Percentiles rank a stretch among this genome's conserved stretches.
These are phyloP conservation scores for Acacia crassicarpa DNA, from an alignment of 306 rosid genomes.

Conservation along the genomic window DNA sequence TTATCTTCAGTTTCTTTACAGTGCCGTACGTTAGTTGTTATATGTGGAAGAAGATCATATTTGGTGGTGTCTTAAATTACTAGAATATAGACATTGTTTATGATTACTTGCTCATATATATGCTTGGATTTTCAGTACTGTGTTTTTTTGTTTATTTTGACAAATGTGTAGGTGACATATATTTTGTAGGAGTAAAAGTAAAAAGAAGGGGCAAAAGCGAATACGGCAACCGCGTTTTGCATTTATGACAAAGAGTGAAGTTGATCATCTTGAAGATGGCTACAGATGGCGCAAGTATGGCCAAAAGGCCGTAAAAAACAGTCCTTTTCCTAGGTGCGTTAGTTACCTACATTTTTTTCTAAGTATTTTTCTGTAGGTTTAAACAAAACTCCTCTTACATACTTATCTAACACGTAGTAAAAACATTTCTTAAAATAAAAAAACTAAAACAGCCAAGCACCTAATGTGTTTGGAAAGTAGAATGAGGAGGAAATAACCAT, in stretches of 20 bases:
- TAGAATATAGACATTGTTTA: background rate
- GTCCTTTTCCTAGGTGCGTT: constrained; percentile 86
- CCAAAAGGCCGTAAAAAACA: constrained; percentile 95
- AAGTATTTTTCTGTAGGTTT: too few species aligned
- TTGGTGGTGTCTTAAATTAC: background rate
- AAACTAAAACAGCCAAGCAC: too few species aligned
- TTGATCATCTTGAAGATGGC: constrained; percentile 97
- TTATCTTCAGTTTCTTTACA: background rate
- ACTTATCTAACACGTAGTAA: too few species aligned
- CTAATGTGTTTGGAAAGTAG: background rate
- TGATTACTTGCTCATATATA: background rate
- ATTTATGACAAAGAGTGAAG: constrained; percentile 93
- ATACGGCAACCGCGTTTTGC: constrained; percentile 90
- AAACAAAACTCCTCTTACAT: too few species aligned
- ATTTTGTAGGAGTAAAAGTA: constrained; percentile 69
- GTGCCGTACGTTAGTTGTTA: background rate
- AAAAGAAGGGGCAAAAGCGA: constrained; percentile 87
- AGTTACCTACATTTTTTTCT: background rate
- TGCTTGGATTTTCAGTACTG: constrained; percentile 29
- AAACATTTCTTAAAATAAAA: too few species aligned
- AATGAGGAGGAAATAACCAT: background rate
- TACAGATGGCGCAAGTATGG: constrained; percentile 99
- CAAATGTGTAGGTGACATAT: constrained; percentile 40
- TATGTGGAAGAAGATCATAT: background rate
- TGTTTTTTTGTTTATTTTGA: constrained; percentile 34